Percentiles rank a stretch among this genome's conserved stretches.
Conservation (phyloP, 441 rosid genomes). For the Erodium moschatum region DNA sequence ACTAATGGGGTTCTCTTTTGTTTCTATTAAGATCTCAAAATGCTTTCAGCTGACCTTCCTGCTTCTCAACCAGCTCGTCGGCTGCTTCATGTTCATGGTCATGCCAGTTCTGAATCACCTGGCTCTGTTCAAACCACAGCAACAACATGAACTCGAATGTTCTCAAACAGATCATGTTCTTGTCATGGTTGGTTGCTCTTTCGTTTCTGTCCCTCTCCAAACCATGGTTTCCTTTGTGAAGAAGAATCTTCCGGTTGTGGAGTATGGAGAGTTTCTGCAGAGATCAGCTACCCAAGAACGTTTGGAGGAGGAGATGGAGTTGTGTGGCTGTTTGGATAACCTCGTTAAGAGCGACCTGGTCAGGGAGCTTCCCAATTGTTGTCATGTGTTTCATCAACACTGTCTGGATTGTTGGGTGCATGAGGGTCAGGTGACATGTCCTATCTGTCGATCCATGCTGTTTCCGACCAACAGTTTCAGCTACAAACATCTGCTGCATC, state of each 20-base stretch:
- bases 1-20: background rate
- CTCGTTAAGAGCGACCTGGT: background rate
- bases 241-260: background rate
- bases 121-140: background rate
- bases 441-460: background rate
- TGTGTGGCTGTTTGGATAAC: background rate
- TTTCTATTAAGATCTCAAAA: background rate
- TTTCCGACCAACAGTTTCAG: background rate
- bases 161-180: background rate
- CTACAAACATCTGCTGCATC: background rate
- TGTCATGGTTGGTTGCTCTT: background rate
- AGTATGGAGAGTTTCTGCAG: background rate
- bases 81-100: background rate
- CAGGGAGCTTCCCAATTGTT: slow-evolving; percentile 1
- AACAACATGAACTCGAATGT: background rate
- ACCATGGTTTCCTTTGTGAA: background rate
- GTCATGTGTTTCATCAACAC: background rate
- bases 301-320: background rate
- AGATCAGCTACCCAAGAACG: background rate
- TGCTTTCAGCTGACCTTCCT: background rate
- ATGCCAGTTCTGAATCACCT: background rate
- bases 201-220: background rate
- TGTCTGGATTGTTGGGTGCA: background rate
- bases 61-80: background rate
- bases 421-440: background rate